Evolutionary conservation across 208 protist genomes (phyloP).

Genomic region (Leishmania martiniquensis): DNA sequence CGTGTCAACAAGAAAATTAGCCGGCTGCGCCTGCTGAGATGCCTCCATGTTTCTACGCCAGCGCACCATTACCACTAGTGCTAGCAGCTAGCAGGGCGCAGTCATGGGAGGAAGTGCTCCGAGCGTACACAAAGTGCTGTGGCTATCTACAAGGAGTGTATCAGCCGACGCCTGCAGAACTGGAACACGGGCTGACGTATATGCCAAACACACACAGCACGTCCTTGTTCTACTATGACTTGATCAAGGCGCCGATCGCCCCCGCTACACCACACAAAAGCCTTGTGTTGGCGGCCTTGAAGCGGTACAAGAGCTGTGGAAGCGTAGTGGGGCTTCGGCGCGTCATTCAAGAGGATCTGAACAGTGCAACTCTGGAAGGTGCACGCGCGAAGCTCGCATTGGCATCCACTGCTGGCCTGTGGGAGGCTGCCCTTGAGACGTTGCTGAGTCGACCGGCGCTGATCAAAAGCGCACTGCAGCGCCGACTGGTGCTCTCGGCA

Average conservation of each 20-base stretch:
- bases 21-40: background rate
- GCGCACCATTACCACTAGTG: conserved; percentile 54
- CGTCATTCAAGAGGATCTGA: conserved; percentile 85
- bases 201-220: conserved; percentile 72
- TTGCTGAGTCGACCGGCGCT: conserved; percentile 44
- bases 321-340: conserved; percentile 54
- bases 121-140: conserved; percentile 48
- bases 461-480: conserved; percentile 27
- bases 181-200: conserved; percentile 60
- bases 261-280: conserved; percentile 28
- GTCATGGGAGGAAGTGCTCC: conserved; percentile 76
- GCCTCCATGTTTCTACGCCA: background rate
- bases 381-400: conserved; percentile 56
- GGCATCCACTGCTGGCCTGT: conserved; percentile 74
- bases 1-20: background rate
- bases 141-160: conserved; percentile 56
- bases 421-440: conserved; percentile 65
- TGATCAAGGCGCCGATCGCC: conserved; percentile 60
- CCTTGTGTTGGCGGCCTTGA: conserved; percentile 53
- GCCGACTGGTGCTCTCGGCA: conserved; percentile 52
- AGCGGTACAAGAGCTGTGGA: conserved; percentile 47
- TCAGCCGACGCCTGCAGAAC: conserved; percentile 54
- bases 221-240: conserved; percentile 80
- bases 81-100: conserved; percentile 52
- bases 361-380: conserved; percentile 45